Evolutionary conservation across 331 rosid species (phyloP).

Genomic region (Malus hybrid): DNA sequence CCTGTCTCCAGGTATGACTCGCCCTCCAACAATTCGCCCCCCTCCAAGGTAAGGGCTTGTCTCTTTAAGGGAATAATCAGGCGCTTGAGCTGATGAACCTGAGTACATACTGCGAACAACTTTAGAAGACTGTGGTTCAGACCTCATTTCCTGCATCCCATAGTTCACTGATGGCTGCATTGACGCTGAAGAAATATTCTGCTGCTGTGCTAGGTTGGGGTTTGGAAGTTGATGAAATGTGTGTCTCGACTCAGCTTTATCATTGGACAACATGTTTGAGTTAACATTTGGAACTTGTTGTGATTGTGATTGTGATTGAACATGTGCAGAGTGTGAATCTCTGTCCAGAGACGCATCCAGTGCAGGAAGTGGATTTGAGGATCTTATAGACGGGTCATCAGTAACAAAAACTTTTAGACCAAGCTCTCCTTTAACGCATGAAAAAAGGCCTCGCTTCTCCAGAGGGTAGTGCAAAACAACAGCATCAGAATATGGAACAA

Average conservation of each 20-base stretch:
- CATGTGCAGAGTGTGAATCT: constrained; percentile 24
- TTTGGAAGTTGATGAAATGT: constrained; percentile 60
- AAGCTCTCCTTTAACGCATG: constrained; percentile 75
- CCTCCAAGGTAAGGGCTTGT: constrained; percentile 92
- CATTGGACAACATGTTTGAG: constrained; percentile 37
- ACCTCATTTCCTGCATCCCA: constrained; percentile 48
- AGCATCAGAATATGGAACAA: constrained; percentile 78
- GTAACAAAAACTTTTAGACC: constrained; percentile 85
- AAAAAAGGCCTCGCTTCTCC: constrained; percentile 47
- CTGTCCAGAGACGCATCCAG: constrained; percentile 29
- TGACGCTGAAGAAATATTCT: constrained; percentile 13
- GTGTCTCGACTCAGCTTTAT: constrained; percentile 39
- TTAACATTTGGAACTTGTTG: constrained; percentile 23
- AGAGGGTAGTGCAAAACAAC: constrained; percentile 77
- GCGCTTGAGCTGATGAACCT: constrained; percentile 32
- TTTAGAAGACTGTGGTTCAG: constrained; percentile 36
- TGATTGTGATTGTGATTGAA: constrained; percentile 12
- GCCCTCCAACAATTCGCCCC: constrained; percentile 63
- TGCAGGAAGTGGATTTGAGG: constrained; percentile 53
- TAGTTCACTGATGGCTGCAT: constrained; percentile 20
- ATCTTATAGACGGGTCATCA: constrained; percentile 62
- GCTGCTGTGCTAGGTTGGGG: constrained; percentile 18
- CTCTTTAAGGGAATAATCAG: constrained; percentile 70
- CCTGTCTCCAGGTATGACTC: constrained; percentile 43
- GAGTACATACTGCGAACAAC: constrained; percentile 22